phyloP scores from a whole-genome alignment of 495 filamentous ascomycete genomes.

The Neurospora pannonica region DNA sequence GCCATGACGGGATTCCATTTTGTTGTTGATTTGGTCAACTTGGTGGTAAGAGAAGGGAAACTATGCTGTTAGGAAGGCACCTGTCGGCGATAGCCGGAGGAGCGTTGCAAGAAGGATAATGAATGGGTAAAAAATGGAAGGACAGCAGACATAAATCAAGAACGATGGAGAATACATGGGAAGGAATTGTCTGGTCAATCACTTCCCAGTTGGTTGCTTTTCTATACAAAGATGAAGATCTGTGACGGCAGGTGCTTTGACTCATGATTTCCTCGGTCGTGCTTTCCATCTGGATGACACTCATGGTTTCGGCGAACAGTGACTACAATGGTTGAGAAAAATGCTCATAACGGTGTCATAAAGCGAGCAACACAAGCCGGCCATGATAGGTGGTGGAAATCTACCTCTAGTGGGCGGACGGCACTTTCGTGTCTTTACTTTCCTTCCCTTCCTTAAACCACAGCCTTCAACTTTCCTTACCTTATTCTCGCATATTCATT shows the following conservation, averaged over 20 bases:
- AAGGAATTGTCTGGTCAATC: not conserved
- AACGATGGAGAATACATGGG: not conserved
- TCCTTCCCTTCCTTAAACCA: too few species aligned
- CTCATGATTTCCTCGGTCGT: not conserved
- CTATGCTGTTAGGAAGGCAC: not conserved
- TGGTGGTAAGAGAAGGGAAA: not conserved
- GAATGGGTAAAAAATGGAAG: not conserved
- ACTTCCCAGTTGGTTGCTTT: not conserved
- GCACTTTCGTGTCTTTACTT: too few species aligned
- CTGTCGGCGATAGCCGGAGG: not conserved
- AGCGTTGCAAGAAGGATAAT: not conserved
- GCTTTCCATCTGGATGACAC: too few species aligned
- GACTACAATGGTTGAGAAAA: too few species aligned
- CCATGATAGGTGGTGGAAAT: too few species aligned
- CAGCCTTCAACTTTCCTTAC: too few species aligned
- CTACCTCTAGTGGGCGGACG: too few species aligned
- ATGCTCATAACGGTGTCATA: too few species aligned
- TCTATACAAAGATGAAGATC: not conserved
- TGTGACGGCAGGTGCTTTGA: not conserved
- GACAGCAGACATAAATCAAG: not conserved
- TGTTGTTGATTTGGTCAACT: not conserved
- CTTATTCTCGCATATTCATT: too few species aligned
- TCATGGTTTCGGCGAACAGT: too few species aligned
- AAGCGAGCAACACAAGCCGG: too few species aligned
- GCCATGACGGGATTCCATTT: not conserved